Percentiles rank a stretch among this genome's conserved stretches.
These are phyloP conservation scores for Wallacemonas sp. DNA, from an alignment of 208 protist genomes.

Conservation along the genomic window DNA sequence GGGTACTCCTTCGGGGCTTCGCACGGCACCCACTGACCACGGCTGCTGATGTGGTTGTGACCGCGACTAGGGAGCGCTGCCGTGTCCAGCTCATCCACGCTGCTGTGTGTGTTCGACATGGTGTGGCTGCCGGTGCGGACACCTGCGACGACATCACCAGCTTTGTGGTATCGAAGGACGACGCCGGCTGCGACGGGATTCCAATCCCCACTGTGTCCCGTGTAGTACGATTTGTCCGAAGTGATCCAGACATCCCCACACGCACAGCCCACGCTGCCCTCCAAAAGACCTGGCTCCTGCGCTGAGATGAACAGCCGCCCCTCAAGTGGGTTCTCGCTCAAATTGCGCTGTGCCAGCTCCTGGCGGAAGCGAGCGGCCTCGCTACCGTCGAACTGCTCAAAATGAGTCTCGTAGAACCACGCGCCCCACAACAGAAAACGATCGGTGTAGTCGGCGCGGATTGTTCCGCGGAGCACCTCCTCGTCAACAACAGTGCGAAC, in stretches of 20 bases:
- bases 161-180: conserved; percentile 31
- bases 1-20: conserved; percentile 34
- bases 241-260: conserved; percentile 47
- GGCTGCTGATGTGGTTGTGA: too few relatives aligned
- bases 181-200: conserved; percentile 24
- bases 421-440: conserved; percentile 52
- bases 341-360: conserved; percentile 40
- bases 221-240: conserved; percentile 29
- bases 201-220: conserved; percentile 11
- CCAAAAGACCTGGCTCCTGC: conserved; percentile 10
- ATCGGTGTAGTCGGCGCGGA: conserved; percentile 29
- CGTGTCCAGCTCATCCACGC: too few relatives aligned
- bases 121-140: neutral
- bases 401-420: conserved; percentile 29
- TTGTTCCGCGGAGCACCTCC: conserved; percentile 28
- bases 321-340: conserved; percentile 37
- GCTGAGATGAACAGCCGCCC: conserved; percentile 26
- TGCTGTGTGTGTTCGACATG: neutral
- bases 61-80: too few relatives aligned
- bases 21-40: conserved; percentile 2
- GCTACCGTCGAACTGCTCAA: conserved; percentile 30
- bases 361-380: conserved; percentile 43
- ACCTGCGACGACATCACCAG: neutral
- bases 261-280: neutral
- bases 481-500: conserved; percentile 40